Evolutionary conservation across 108 stramenopile species (phyloP).

Genomic region (Hondaea fermentalgiana): DNA sequence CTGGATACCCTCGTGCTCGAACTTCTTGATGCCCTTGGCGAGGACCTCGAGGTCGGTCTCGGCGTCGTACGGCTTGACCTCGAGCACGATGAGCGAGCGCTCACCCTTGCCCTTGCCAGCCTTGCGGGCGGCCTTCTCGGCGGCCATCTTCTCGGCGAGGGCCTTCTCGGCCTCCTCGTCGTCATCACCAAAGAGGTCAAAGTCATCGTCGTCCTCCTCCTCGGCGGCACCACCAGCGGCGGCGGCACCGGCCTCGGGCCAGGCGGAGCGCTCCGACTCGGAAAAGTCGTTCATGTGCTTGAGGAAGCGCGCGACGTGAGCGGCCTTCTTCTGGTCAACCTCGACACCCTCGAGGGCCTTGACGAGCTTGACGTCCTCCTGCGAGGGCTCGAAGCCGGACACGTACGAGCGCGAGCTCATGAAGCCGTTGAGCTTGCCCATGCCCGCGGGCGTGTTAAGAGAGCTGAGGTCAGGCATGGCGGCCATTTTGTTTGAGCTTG

Average conservation of each 20-base stretch:
- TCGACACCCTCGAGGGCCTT: slow-evolving; percentile 1
- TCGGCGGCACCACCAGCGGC: neutral
- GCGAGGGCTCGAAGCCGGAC: neutral
- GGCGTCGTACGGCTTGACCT: slow-evolving; percentile 54
- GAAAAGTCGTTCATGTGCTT: slow-evolving; percentile 18
- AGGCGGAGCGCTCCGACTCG: neutral
- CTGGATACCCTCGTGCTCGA: slow-evolving; percentile 36
- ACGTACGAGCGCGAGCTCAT: slow-evolving; percentile 4
- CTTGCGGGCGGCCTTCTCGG: slow-evolving; percentile 18
- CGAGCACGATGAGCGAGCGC: slow-evolving; percentile 48
- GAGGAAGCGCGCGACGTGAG: slow-evolving; percentile 8
- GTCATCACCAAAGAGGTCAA: neutral
- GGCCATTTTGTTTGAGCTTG: neutral
- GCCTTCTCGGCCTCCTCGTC: slow-evolving; percentile 6
- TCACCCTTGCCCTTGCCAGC: slow-evolving; percentile 20
- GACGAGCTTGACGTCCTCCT: slow-evolving; percentile 16
- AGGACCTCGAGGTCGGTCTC: slow-evolving; percentile 45
- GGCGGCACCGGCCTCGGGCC: neutral
- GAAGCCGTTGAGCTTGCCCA: slow-evolving; percentile 19
- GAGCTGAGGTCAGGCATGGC: neutral
- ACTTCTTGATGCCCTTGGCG: slow-evolving; percentile 39
- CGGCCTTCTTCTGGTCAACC: neutral
- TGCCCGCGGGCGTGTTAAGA: neutral
- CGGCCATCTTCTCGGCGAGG: slow-evolving; percentile 19
- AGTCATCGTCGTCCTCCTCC: neutral